These are phyloP conservation scores for Venturiaceae sp. DNA, from an alignment of 2,329 filamentous ascomycete genomes.

Conservation along the genomic window DNA sequence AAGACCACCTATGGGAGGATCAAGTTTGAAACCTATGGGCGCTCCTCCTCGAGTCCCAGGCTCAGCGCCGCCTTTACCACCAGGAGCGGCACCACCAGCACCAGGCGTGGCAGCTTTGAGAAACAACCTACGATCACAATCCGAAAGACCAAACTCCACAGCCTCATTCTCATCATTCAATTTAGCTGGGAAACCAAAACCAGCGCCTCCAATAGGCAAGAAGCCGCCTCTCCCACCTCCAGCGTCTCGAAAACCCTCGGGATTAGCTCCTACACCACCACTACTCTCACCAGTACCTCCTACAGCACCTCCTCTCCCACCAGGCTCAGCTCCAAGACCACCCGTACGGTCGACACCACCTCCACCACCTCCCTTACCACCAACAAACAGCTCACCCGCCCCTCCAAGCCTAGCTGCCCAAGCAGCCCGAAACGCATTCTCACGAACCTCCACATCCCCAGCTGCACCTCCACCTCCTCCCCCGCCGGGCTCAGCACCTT, in stretches of 20 bases:
- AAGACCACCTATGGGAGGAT: constrained; percentile 42
- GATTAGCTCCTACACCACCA: constrained; percentile 27
- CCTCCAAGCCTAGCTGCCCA: constrained; percentile 40
- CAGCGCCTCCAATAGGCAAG: constrained; percentile 64
- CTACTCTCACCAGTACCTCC: constrained; percentile 30
- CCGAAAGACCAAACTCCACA: constrained; percentile 38
- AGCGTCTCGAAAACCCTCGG: constrained; percentile 47
- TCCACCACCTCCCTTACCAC: constrained; percentile 35
- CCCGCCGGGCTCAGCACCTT: constrained; percentile 22
- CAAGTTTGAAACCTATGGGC: constrained; percentile 37
- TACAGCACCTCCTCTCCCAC: constrained; percentile 30
- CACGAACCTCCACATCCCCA: constrained; percentile 23
- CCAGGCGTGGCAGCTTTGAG: constrained; percentile 44
- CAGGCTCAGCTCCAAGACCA: constrained; percentile 18
- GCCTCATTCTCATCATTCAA: constrained; percentile 49
- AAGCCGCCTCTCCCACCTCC: constrained; percentile 54
- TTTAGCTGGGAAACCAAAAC: constrained; percentile 46
- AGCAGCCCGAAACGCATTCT: constrained; percentile 49
- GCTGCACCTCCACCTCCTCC: constrained; percentile 31
- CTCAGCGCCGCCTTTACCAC: constrained; percentile 36
- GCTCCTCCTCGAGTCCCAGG: constrained; percentile 37
- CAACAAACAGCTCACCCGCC: constrained; percentile 26
- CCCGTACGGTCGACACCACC: constrained; percentile 23
- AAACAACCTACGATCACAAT: constrained; percentile 38
- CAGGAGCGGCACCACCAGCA: constrained; percentile 39